Evolutionary conservation across 2,329 filamentous ascomycete genomes (phyloP), one percentile per base, ranked within the genome.

Genomic region (Fusarium sp.): DNA sequence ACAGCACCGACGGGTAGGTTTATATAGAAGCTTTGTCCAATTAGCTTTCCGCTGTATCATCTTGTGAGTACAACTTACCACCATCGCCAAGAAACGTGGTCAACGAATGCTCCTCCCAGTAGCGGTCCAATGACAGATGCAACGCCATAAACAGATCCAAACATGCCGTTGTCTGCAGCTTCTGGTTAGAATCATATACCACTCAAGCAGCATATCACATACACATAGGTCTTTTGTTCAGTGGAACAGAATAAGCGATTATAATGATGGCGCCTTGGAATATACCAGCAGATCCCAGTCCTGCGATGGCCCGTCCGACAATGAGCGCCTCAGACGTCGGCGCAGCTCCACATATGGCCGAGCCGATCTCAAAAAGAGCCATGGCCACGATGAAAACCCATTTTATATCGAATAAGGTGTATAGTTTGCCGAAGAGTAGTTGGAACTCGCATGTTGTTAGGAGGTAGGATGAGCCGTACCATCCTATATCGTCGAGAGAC

Each of bases 391-490:
- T 26, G 28, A 54, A 54, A n/a, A 54, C 51, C 13, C 20, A 30
- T 30, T 54, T 54, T 22, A 54, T 39, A 20, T 30, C 14, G 14
- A 30, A 30, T 1, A 54, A 15, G 20, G 51, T 39, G 35, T 54
- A 54, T 31, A 41, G 10, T n/a, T 54, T 54, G 5, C 58, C 42
- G 20, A 31, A 61, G 7, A 42, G 28, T 9, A 53, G 45, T 33
- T 61, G 51, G 24, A 41, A 39, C 5, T 36, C 50, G 41, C 56
- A 65, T 26, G 61, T 65, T 15, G 55, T 61, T 13, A 61, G 35
- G 18, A 61, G 62, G 47, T 61, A 65, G 28, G 64, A 31, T 35
- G 64, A 44, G 41, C 42, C 58, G 26, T 62, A 57, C 58, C 58
- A 62, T 16, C 50, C 64, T 8, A 67, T 33, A 24, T 58, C 51